Conservation (phyloP, 108 stramenopile species). For the Thalassiosira profunda region DNA sequence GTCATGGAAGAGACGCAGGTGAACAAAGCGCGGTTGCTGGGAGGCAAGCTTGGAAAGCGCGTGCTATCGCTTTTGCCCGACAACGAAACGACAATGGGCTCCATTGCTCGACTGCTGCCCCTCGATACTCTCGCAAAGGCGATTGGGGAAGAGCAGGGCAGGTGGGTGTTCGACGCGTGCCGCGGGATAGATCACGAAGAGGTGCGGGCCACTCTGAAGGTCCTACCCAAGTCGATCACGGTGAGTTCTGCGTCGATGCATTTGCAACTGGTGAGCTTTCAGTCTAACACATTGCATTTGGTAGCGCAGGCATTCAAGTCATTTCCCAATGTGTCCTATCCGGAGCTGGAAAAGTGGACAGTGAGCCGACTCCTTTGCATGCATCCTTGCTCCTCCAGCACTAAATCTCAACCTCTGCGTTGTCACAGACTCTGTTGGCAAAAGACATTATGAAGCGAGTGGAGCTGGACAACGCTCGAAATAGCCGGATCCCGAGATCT, state of each 20-base stretch:
- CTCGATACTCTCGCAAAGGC: conserved; percentile 54
- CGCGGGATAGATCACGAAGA: conserved; percentile 74
- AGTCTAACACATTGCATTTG: background rate
- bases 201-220: conserved; percentile 68
- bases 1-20: conserved; percentile 73
- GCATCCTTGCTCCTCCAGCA: background rate
- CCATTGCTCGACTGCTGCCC: conserved; percentile 58
- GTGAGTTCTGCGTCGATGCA: background rate
- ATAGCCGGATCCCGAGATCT: conserved; percentile 73
- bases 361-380: background rate
- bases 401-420: background rate
- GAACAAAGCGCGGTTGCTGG: conserved; percentile 80
- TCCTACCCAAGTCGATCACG: conserved; percentile 82
- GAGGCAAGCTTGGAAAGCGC: conserved; percentile 83
- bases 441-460: conserved; percentile 77
- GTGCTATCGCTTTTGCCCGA: conserved; percentile 53
- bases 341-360: conserved; percentile 72
- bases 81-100: conserved; percentile 50
- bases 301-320: conserved; percentile 69
- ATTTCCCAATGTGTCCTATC: conserved; percentile 49
- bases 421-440: conserved; percentile 47
- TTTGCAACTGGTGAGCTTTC: background rate
- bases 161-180: conserved; percentile 72
- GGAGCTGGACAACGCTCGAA: conserved; percentile 63
- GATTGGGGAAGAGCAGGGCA: conserved; percentile 61